phyloP scores from a whole-genome alignment of 495 filamentous ascomycete species.

The Neurospora sp. region DNA sequence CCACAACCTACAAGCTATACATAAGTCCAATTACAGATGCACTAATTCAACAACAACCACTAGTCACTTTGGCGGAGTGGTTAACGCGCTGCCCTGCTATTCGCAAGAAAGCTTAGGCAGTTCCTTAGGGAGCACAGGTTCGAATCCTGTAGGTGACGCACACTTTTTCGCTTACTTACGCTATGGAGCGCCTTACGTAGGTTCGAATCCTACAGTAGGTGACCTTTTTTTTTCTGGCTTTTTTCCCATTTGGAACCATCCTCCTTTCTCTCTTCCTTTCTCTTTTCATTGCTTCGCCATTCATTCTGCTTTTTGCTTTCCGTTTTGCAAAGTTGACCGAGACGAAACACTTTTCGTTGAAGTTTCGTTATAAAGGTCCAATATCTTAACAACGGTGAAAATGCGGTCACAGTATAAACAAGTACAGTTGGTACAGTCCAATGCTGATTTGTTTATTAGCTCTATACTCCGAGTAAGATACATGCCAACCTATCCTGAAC shows the following conservation, averaged over 20 bases:
- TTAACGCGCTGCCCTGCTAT: conserved; percentile 12
- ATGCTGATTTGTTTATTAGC: too few species aligned
- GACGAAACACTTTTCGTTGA: not conserved
- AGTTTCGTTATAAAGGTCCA: too few species aligned
- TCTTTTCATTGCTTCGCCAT: not conserved
- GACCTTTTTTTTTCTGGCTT: conserved; percentile 11
- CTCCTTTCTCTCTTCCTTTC: not conserved
- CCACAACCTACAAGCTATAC: too few species aligned
- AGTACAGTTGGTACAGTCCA: too few species aligned
- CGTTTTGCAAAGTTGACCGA: not conserved
- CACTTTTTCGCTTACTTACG: too few species aligned
- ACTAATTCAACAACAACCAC: not conserved
- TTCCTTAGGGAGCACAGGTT: conserved; percentile 7
- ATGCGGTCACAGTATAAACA: too few species aligned
- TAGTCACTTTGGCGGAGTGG: conserved; percentile 14
- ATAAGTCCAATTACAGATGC: too few species aligned
- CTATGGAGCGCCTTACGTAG: too few species aligned
- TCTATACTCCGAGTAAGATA: too few species aligned
- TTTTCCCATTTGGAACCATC: not conserved
- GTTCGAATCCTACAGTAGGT: conserved; percentile 7
- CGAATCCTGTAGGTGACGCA: not conserved
- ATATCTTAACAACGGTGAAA: too few species aligned
- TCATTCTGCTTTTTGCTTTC: not conserved
- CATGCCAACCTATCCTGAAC: too few species aligned
- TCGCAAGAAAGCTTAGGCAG: not conserved